Evolutionary conservation across 495 filamentous ascomycete genomes (phyloP), one percentile per base, ranked within the genome.

Genomic region (Penicillium tannophilum): DNA sequence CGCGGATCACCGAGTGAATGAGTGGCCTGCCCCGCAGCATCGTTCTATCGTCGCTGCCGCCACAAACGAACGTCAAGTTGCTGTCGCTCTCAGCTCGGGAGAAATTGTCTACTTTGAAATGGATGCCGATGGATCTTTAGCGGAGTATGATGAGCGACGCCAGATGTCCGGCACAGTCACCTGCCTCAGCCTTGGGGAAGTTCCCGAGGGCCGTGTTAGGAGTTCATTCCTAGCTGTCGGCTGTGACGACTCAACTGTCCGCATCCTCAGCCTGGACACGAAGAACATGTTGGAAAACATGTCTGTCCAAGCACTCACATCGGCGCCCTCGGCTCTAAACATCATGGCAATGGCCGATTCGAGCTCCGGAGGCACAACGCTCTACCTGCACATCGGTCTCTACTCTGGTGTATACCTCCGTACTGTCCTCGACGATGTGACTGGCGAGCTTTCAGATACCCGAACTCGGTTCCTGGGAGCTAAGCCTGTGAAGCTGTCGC

Each of bases 31-130:
- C 2, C 94, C 94, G 0, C 88, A 93, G 64, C 92, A 98, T 75
- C 86, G 94, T 5, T 92, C 92, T 2, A 96, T 99, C 62, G 91
- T 97, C 39, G 92, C 95, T n/a, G 93, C 92, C 31, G 88, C 94
- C 5, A 92, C 94, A 9, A 99, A 99, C 64, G 87, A 93, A 59
- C 85, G 90, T 43, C 94, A 99, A 72, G 90, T 98, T 23, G 92
- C 92, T 0, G 87, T 99, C 42, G 94, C 93, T 16, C 76, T 99
- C 36, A 96, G 92, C 65, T 96, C 92, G 14, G 91, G 92, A 11
- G 94, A 99, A 69, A 94, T 99, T 55, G 90, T 94, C 19, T 98
- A 97, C 67, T 99, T 99, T 62, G 95, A 97, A 72, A 90, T 96
- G 88, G 95, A 96, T 68, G 81, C 84, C 2, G 93, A 98, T 75